Conservation (phyloP, 75 land plant genomes). For the Pseudotsuga menziesii region DNA sequence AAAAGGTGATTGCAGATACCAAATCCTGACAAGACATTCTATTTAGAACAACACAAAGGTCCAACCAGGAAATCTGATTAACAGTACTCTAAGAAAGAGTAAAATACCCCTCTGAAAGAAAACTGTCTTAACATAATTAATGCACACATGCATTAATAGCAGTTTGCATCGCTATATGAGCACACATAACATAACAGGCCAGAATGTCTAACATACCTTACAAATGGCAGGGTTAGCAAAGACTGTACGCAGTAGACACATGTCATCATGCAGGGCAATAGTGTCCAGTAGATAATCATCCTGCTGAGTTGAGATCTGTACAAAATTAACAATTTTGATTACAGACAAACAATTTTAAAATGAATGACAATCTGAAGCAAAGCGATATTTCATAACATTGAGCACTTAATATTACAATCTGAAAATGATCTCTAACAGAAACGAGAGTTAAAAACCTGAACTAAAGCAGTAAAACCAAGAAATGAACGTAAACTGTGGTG, state of each 20-base stretch:
- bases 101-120: background rate
- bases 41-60: background rate
- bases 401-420: background rate
- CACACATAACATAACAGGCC: background rate
- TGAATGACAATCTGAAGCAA: background rate
- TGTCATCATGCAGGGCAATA: slow-evolving; percentile 86
- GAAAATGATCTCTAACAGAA: background rate
- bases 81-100: background rate
- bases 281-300: slow-evolving; percentile 84
- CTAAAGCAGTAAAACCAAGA: slow-evolving; percentile 87
- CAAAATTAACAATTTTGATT: background rate
- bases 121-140: background rate
- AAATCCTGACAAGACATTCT: background rate
- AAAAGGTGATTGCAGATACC: background rate
- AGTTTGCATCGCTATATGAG: background rate
- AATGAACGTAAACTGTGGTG: slow-evolving; percentile 90
- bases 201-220: slow-evolving; percentile 50
- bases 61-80: background rate
- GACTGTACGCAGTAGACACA: slow-evolving; percentile 59
- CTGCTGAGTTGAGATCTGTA: slow-evolving; percentile 77
- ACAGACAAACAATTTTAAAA: background rate
- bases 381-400: background rate
- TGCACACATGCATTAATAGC: background rate
- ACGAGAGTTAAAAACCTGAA: slow-evolving; percentile 61
- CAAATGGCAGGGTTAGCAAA: slow-evolving; percentile 84